Evolutionary conservation across 2,329 filamentous ascomycete genomes (phyloP), one percentile per base, ranked within the genome.

Genomic region (Xylaria sp.): DNA sequence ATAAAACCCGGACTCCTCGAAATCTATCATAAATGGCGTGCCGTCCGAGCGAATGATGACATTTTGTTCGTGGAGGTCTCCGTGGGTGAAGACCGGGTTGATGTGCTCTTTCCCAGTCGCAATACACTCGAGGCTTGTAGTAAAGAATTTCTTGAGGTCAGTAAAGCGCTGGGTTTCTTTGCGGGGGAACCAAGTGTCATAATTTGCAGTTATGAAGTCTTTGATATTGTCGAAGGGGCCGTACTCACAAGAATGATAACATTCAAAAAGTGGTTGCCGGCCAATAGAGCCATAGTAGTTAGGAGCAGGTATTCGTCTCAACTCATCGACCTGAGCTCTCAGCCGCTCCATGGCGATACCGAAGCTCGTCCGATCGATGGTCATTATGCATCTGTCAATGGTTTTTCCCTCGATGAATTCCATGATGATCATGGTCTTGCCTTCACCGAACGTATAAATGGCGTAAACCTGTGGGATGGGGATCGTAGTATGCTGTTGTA

Each of bases 381-480:
- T 27, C 3, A 0, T 9, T 1, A 64, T 2, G 1, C 4, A 11
- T 1, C 10, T 2, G 0, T 36, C 22, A 3, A 61, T 15, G 2
- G 2, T 27, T 0, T 22, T 5, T 0, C 66, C 66, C 13, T 29
- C 9, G n/a, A 68, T 33, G n/a, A 36, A 55, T 5, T 66, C 60
- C 60, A 58, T 67, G 13, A 69, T 64, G 1, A 69, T 31, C 58
- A 69, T 59, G 2, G 56, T 69, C 0, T 42, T 13, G 2, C 7
- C 22, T 1, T 36, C n/a, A 1, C 13, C 45, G 10, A 49, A 63
- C 0, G 20, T 50, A n/a, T 68, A 68, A 1, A 66, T 56, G 6
- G 65, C 65, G 9, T 70, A 70, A 13, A 70, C 38, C 13, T 49
- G 6, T 13, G 68, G 60, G 1, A 70, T 36, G 3, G 53, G 63